phyloP scores from a whole-genome alignment of 2,329 filamentous ascomycete species.

The Parastagonospora avenae region DNA sequence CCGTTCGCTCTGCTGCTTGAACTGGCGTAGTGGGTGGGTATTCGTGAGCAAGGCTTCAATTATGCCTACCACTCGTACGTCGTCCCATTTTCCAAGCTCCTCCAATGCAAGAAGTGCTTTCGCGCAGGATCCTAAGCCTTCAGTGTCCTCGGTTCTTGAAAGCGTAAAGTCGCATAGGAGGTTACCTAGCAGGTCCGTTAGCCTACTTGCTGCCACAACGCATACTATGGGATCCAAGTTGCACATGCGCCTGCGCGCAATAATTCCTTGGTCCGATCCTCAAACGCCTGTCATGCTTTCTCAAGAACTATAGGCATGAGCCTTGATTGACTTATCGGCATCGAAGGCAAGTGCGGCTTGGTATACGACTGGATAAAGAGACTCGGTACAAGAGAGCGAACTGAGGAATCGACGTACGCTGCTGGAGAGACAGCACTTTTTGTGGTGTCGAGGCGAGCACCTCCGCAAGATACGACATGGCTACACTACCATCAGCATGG shows the following conservation, averaged over 20 bases:
- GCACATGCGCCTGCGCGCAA: background rate
- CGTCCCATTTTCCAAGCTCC: conserved; percentile 64
- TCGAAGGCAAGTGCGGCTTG: background rate
- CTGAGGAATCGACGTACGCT: conserved; percentile 48
- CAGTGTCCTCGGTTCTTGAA: conserved; percentile 63
- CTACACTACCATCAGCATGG: conserved; percentile 28
- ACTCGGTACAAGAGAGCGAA: background rate
- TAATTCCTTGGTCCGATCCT: background rate
- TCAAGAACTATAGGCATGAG: too few species aligned
- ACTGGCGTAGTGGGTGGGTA: conserved; percentile 63
- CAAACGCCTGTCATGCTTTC: background rate
- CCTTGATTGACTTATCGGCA: too few species aligned
- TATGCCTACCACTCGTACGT: conserved; percentile 59
- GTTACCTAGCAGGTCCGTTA: conserved; percentile 47
- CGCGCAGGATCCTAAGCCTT: conserved; percentile 62
- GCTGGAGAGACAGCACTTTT: conserved; percentile 64
- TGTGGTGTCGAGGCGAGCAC: conserved; percentile 57
- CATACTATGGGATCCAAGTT: background rate
- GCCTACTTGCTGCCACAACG: background rate
- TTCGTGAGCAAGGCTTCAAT: conserved; percentile 58
- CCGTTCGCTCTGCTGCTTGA: conserved; percentile 64
- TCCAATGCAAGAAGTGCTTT: conserved; percentile 65
- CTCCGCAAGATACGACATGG: conserved; percentile 58
- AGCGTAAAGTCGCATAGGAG: conserved; percentile 68
- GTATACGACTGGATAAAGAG: background rate